Evolutionary conservation across 352 stramenopile species (phyloP).

Genomic region (Globisporangium apiculatum): DNA sequence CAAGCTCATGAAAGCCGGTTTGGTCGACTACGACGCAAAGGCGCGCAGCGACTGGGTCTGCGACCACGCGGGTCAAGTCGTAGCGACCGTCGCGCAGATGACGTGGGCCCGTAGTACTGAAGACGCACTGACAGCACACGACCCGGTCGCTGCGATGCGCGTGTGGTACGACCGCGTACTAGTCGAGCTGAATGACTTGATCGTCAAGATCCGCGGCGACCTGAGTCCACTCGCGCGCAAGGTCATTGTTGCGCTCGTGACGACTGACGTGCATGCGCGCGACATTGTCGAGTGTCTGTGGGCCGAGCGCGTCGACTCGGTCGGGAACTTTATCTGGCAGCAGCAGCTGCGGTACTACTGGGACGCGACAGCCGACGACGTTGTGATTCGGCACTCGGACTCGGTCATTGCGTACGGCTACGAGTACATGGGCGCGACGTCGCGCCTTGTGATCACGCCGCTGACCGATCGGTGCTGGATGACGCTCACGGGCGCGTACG

Average conservation of each 20-base stretch:
- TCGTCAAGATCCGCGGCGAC: slow-evolving; percentile 88
- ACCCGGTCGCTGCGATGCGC: slow-evolving; percentile 44
- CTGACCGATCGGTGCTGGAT: slow-evolving; percentile 95
- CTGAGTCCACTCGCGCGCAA: slow-evolving; percentile 86
- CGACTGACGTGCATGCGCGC: slow-evolving; percentile 88
- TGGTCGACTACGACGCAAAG: slow-evolving; percentile 89
- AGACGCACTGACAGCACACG: slow-evolving; percentile 42
- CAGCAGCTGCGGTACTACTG: slow-evolving; percentile 94
- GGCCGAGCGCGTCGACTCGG: slow-evolving; percentile 51
- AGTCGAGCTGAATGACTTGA: slow-evolving; percentile 87
- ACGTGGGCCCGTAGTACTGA: slow-evolving; percentile 90
- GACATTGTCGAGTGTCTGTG: slow-evolving; percentile 83
- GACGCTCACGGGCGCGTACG: slow-evolving; percentile 92
- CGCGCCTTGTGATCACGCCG: slow-evolving; percentile 78
- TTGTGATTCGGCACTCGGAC: slow-evolving; percentile 85
- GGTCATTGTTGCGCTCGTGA: slow-evolving; percentile 92
- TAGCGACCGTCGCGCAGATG: slow-evolving; percentile 92
- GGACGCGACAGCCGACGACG: slow-evolving; percentile 85
- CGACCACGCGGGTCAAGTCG: slow-evolving; percentile 89
- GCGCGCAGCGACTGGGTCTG: slow-evolving; percentile 80
- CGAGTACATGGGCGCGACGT: slow-evolving; percentile 93
- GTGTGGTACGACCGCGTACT: slow-evolving; percentile 68
- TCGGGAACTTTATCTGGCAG: slow-evolving; percentile 93
- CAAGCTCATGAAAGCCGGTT: slow-evolving; percentile 88
- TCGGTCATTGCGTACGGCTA: slow-evolving; percentile 90